A percentile compares a stretch with the other conserved stretches of the same genome.
These are phyloP conservation scores for Suhomyces emberorum DNA, from an alignment of 805 yeast species.

Conservation along the genomic window DNA sequence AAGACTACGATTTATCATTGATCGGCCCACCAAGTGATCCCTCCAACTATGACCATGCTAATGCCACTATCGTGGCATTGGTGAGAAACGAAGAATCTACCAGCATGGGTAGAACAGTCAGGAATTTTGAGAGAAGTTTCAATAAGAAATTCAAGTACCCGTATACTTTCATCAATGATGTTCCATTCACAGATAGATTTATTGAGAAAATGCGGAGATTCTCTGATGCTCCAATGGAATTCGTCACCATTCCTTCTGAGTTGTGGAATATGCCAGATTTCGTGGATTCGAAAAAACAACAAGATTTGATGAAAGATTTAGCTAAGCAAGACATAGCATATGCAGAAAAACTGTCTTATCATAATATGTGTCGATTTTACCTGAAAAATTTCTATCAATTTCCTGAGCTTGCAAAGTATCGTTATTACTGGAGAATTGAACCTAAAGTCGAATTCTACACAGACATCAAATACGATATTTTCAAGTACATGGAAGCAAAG, in stretches of 20 bases:
- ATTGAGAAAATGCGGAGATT: slow-evolving; percentile 38
- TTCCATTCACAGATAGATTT: slow-evolving; percentile 58
- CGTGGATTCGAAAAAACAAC: slow-evolving; percentile 48
- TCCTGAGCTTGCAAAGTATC: slow-evolving; percentile 57
- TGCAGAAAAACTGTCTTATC: slow-evolving; percentile 62
- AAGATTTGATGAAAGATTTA: slow-evolving; percentile 38
- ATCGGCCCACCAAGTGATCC: slow-evolving; percentile 27
- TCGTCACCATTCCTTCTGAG: slow-evolving; percentile 39
- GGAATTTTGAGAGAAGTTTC: slow-evolving; percentile 59
- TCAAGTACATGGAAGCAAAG: slow-evolving; percentile 66
- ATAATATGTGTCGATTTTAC: slow-evolving; percentile 83
- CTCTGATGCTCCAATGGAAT: slow-evolving; percentile 31
- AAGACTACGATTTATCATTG: slow-evolving; percentile 30
- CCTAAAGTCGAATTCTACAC: slow-evolving; percentile 69
- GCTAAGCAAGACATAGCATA: slow-evolving; percentile 51
- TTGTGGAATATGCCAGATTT: slow-evolving; percentile 59
- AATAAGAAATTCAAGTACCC: slow-evolving; percentile 74
- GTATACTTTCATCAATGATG: slow-evolving; percentile 75
- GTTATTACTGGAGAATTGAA: slow-evolving; percentile 80
- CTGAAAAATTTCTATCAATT: slow-evolving; percentile 61
- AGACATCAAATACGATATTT: slow-evolving; percentile 71
- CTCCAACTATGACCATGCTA: slow-evolving; percentile 44
- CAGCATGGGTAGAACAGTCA: slow-evolving; percentile 50
- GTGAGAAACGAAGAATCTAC: slow-evolving; percentile 65
- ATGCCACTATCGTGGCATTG: slow-evolving; percentile 71